phyloP scores from a whole-genome alignment of 176 grass and related monocot species.

The Pontederia crassipes region DNA sequence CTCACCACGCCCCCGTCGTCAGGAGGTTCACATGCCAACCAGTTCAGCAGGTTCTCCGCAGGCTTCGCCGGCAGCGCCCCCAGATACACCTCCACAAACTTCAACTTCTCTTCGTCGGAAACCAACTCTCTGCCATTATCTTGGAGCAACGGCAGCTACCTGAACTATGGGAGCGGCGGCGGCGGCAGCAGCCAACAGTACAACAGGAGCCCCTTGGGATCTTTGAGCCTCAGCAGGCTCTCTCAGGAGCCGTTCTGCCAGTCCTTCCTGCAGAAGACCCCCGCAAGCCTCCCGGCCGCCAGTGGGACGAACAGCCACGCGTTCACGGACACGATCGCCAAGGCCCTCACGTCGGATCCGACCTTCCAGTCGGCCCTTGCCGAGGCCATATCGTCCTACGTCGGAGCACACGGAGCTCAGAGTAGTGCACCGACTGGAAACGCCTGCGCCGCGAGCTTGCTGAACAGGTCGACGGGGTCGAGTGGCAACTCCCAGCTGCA shows the following conservation, averaged over 20 bases:
- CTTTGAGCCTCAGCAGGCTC: slow-evolving; percentile 15
- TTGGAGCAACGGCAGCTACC: slow-evolving; percentile 42
- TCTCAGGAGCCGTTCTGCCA: slow-evolving; percentile 24
- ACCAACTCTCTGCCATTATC: slow-evolving; percentile 17
- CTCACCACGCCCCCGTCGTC: slow-evolving; percentile 60
- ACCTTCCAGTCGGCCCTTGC: slow-evolving; percentile 62
- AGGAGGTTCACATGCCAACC: slow-evolving; percentile 24
- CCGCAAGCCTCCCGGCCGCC: slow-evolving; percentile 1
- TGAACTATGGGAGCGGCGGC: slow-evolving; percentile 31
- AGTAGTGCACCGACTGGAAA: slow-evolving; percentile 5
- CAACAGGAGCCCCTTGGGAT: slow-evolving; percentile 25
- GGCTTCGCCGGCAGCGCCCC: slow-evolving; percentile 16
- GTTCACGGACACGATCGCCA: slow-evolving; percentile 59
- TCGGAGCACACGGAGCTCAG: slow-evolving; percentile 33
- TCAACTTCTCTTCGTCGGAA: slow-evolving; percentile 61
- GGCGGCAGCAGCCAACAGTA: slow-evolving; percentile 8
- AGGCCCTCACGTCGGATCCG: slow-evolving; percentile 63
- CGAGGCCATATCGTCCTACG: slow-evolving; percentile 63
- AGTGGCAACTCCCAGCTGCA: too few relatives aligned
- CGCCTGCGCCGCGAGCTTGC: slow-evolving; percentile 26
- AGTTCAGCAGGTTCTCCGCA: slow-evolving; percentile 30
- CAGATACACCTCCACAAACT: slow-evolving; percentile 53
- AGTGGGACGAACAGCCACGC: slow-evolving; percentile 1
- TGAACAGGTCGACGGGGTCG: neutral
- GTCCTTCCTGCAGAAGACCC: slow-evolving; percentile 24